phyloP scores from a whole-genome alignment of 1,284 basidiomycete genomes.

The Pascua sp. region DNA sequence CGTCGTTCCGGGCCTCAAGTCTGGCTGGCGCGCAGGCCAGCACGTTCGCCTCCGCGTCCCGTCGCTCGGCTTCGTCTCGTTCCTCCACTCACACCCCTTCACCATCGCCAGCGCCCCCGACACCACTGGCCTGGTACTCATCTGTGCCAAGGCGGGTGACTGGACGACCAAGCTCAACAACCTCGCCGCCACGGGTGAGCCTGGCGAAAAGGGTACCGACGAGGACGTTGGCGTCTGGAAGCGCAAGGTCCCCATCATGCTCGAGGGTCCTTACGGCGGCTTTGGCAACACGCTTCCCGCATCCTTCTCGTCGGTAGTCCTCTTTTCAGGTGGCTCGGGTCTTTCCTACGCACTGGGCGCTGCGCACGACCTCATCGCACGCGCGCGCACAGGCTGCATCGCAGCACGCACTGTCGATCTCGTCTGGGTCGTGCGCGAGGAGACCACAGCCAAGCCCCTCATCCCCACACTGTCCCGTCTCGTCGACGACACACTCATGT shows the following conservation, averaged over 20 bases:
- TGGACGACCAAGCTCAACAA: slow-evolving; percentile 43
- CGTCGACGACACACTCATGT: slow-evolving; percentile 35
- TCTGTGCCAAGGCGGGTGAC: slow-evolving; percentile 42
- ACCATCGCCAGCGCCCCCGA: slow-evolving; percentile 49
- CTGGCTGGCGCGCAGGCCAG: slow-evolving; percentile 51
- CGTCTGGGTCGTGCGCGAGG: slow-evolving; percentile 44
- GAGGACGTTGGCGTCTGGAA: slow-evolving; percentile 7
- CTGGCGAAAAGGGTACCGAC: not conserved
- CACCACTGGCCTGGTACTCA: slow-evolving; percentile 39
- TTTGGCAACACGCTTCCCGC: slow-evolving; percentile 42
- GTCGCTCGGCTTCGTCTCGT: slow-evolving; percentile 23
- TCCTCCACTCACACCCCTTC: slow-evolving; percentile 48
- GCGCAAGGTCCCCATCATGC: slow-evolving; percentile 23
- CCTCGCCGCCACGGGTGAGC: slow-evolving; percentile 17
- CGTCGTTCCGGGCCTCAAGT: slow-evolving; percentile 36
- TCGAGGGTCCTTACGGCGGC: slow-evolving; percentile 49
- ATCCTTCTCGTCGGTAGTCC: slow-evolving; percentile 42
- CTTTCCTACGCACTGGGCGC: slow-evolving; percentile 42
- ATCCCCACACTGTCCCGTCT: slow-evolving; percentile 35
- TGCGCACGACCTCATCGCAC: slow-evolving; percentile 38
- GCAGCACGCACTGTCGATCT: slow-evolving; percentile 43
- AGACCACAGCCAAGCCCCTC: slow-evolving; percentile 36
- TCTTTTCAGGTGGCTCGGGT: slow-evolving; percentile 48
- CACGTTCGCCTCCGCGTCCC: slow-evolving; percentile 48
- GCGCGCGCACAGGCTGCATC: slow-evolving; percentile 41